Evolutionary conservation across 164 flowering plant genomes (phyloP).

Genomic region (Kalanchoe fedtschenkoi): DNA sequence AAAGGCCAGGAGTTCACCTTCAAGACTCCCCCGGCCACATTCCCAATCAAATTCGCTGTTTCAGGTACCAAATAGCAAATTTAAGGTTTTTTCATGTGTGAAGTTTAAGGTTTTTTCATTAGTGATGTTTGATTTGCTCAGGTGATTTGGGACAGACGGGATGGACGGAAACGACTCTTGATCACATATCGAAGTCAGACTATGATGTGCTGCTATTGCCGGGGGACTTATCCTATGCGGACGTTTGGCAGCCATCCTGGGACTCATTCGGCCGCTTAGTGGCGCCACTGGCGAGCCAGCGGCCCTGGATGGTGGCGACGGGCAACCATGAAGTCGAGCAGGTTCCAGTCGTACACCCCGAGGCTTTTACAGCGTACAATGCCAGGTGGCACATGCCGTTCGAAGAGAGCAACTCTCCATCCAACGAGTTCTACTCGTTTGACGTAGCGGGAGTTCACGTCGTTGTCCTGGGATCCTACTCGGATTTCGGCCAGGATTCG

Average conservation of each 20-base stretch:
- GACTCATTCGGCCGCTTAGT: conserved; percentile 76
- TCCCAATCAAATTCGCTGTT: conserved; percentile 46
- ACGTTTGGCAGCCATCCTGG: conserved; percentile 44
- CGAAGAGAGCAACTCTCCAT: conserved; percentile 48
- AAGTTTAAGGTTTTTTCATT: not conserved
- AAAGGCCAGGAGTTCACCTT: conserved; percentile 25
- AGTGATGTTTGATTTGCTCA: conserved; percentile 7
- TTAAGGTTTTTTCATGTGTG: no score
- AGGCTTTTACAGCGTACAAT: conserved; percentile 56
- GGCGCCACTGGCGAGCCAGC: conserved; percentile 63
- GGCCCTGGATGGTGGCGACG: conserved; percentile 91
- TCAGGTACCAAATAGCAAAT: not conserved
- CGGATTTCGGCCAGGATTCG: conserved; percentile 45
- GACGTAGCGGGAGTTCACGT: conserved; percentile 58
- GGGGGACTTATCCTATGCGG: conserved; percentile 84
- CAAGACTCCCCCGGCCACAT: conserved; percentile 58
- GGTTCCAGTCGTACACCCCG: conserved; percentile 25
- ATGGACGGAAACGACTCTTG: conserved; percentile 71
- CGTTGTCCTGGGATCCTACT: conserved; percentile 65
- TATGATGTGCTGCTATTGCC: conserved; percentile 63
- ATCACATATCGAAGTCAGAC: conserved; percentile 38
- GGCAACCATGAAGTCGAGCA: conserved; percentile 85
- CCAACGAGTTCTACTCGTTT: conserved; percentile 80
- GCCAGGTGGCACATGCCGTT: conserved; percentile 84
- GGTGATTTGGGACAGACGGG: conserved; percentile 91